Base-by-base conservation (phyloP, 2,329 filamentous ascomycete genomes). In the Sclerotinia subarctica region DNA sequence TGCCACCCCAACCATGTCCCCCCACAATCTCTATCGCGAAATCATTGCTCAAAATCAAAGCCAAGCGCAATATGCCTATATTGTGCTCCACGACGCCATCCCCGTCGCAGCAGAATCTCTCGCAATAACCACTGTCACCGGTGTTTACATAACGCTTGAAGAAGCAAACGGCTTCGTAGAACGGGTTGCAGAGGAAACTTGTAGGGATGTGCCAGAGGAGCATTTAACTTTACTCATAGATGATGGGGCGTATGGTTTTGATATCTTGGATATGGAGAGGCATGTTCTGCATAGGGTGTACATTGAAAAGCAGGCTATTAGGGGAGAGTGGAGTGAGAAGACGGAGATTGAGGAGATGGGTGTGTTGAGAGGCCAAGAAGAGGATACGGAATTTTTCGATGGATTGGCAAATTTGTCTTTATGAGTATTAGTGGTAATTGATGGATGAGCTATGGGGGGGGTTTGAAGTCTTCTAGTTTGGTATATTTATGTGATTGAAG, bases 151-250 rank as follows among this genome's bases (percentile, higher is more conserved):
- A 11, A 51, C 59, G 13, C 59, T 62, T 0, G 59, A 62, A 51
- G 59, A 62, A 26, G 59, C 59, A 11, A 62, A 62, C 21, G 32
- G 59, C 11, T 51, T 62, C 13, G 59, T 62, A 4, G 59, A 62
- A 8, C n/a, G 59, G 1, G 32, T 62, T 26, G 59, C 59, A 0
- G 59, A 62, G 8, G 59, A 62, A 13, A 62, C 59, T 6, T 62
- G 59, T 51, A 26, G 59, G 17, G 46, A 62, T 13, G 59, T 62
- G 0, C 46, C 59, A 19, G 59, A 51, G 15, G 46, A 62, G 3
- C n/a, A 62, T 38, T 21, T 62, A 3, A 62, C 15, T 1, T 26
- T 62, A 19, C 21, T 24, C 10, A 24, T 62, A 38, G 59, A 62
- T 17, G 17, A 62, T 24, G 59, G 59, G 4, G 59, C 8, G 21